These are phyloP conservation scores for Xylariales sp. DNA, from an alignment of 2,329 filamentous ascomycete genomes.

Conservation along the genomic window DNA sequence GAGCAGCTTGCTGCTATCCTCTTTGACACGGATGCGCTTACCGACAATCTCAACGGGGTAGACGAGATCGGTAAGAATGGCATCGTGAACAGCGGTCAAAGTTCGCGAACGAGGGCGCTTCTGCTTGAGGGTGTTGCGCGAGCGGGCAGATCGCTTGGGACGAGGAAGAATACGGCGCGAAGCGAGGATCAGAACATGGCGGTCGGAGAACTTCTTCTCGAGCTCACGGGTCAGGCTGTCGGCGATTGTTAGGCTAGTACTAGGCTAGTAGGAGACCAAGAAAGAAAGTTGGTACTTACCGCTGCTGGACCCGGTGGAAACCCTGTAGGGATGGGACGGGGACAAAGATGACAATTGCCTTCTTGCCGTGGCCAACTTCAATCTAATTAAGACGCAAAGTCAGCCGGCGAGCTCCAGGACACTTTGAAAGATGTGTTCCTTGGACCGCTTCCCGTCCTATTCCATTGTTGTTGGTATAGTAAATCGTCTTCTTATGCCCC, in stretches of 20 bases:
- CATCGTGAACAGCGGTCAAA: conserved; percentile 98
- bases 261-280: conserved; percentile 4
- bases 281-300: conserved; percentile 72
- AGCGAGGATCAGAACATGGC: conserved; percentile 98
- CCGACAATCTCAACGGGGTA: conserved; percentile 99
- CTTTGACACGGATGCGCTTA: conserved; percentile 98
- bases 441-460: conserved; percentile 83
- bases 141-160: conserved; percentile 97
- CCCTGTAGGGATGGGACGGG: conserved; percentile 97
- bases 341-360: conserved; percentile 99
- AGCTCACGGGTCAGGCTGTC: conserved; percentile 97
- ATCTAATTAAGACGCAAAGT: conserved; percentile 82
- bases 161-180: conserved; percentile 98
- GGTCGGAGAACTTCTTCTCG: conserved; percentile 99
- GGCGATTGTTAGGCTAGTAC: conserved; percentile 48
- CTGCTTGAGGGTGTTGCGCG: conserved; percentile 95
- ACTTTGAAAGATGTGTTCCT: conserved; percentile 60
- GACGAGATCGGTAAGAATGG: conserved; percentile 97
- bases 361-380: conserved; percentile 99
- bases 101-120: conserved; percentile 98
- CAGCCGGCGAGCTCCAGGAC: conserved; percentile 81
- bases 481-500: conserved; percentile 41
- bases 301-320: conserved; percentile 99
- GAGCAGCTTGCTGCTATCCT: conserved; percentile 97
- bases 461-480: conserved; percentile 59